Percentiles rank a stretch among this genome's conserved stretches.
Evolutionary conservation across 2,329 filamentous ascomycete species (phyloP).

Genomic region (Hypoxylon sp.): DNA sequence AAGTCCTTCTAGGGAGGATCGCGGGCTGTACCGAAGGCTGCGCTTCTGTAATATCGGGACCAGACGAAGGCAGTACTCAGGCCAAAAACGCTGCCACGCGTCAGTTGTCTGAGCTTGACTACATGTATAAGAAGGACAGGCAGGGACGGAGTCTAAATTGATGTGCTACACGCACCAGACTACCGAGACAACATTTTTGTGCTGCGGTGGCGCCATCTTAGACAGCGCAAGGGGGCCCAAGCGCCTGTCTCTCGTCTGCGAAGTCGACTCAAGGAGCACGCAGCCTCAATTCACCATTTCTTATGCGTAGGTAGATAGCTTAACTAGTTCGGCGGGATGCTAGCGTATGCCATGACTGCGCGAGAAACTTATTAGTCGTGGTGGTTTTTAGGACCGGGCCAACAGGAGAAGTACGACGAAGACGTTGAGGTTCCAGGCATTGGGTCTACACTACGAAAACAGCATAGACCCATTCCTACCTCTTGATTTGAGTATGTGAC

Average conservation of each 20-base stretch:
- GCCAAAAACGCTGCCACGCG: slow-evolving; percentile 40
- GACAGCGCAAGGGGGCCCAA: not conserved
- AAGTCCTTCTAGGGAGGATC: not conserved
- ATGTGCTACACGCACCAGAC: slow-evolving; percentile 33
- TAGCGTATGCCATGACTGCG: slow-evolving; percentile 12
- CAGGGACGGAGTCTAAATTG: slow-evolving; percentile 3
- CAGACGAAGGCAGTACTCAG: slow-evolving; percentile 48
- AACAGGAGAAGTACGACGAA: slow-evolving; percentile 2
- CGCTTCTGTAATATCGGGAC: slow-evolving; percentile 53
- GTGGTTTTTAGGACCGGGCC: no score
- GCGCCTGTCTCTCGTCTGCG: slow-evolving; percentile 11
- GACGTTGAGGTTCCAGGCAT: slow-evolving; percentile 4
- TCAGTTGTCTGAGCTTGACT: slow-evolving; percentile 20
- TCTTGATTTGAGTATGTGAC: not conserved
- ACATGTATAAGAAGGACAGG: not conserved
- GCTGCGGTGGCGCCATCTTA: slow-evolving; percentile 30
- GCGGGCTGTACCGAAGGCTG: slow-evolving; percentile 53
- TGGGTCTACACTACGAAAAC: not conserved
- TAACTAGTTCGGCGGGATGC: not conserved
- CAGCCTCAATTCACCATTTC: slow-evolving; percentile 23
- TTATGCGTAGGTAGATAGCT: not conserved
- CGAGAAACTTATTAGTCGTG: not conserved
- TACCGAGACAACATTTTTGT: slow-evolving; percentile 31
- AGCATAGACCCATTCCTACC: not conserved
- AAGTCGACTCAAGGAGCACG: slow-evolving; percentile 8